Base-by-base conservation (phyloP, 805 yeast species). In the Pichia manshurica region DNA sequence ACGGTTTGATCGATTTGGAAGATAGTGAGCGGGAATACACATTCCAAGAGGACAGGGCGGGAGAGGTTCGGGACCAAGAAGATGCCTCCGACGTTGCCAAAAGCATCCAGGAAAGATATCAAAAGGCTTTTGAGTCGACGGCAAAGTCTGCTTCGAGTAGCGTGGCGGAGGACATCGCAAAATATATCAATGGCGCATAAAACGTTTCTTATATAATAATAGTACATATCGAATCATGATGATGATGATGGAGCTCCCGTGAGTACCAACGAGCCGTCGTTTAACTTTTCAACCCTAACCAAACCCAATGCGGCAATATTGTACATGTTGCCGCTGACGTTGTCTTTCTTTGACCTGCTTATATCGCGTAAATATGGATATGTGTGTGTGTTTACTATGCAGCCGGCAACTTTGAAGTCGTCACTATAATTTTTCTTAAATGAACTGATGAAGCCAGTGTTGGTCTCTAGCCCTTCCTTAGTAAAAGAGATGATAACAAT, bases 151-250 rank as follows among this genome's bases (percentile, higher is more conserved):
- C 84, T 4, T 75, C 83, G 9, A 75, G 83, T 46, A 68, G 75
- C 54, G 81, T 88, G 6, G 89, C 89, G 6, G 88, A 82, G 61
- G 77, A 75, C 54, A 84, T 84, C 50, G 87, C 88, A 2, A 72
- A 74, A 47, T 83, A 84, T 59, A 81, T 84, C 22, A 58, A 60
- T 38, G 56, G 57, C 43, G 39, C 8, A 15, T 17, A 8, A 19
- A 7, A 36, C n/a, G n/a, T n/a, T n/a, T 25, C 29, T 7, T 25
- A 25, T 25, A 25, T 25, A 25, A 10, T 25, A 25, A 25, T 10
- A 25, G 10, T 7, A 25, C 7, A 25, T 10, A 25, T 7, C 10
- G 7, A 10, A 7, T 25, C 29, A 7, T 25, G 29, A 7, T 25
- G 10, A 25, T 25, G 29, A 10, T 25, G 29, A 25, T 7, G 10